Conservation (phyloP, 106 monocot species). For the Dioscorea zingiberensis region DNA sequence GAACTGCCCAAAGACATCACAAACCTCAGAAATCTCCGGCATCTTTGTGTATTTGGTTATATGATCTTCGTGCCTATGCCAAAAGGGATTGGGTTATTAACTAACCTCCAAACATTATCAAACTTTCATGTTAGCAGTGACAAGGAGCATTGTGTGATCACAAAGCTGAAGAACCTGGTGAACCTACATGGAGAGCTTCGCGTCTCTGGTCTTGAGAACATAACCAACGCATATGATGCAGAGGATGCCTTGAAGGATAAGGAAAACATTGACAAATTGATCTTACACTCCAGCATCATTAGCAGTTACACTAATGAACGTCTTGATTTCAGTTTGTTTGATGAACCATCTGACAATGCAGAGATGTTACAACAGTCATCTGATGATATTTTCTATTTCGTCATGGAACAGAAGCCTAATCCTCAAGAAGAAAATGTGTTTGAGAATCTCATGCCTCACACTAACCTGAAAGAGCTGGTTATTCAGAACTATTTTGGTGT, state of each 20-base stretch:
- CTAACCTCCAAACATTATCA: conserved; percentile 13
- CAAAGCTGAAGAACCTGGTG: conserved; percentile 10
- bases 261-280: conserved; percentile 1
- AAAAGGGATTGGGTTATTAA: conserved; percentile 9
- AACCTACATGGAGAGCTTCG: conserved; percentile 11
- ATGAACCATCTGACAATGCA: background rate
- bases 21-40: conserved; percentile 18
- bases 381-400: background rate
- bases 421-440: conserved; percentile 1
- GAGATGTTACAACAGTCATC: background rate
- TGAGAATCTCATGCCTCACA: conserved; percentile 12
- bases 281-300: background rate
- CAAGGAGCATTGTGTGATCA: background rate
- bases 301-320: background rate
- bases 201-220: conserved; percentile 12
- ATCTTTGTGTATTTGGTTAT: conserved; percentile 1
- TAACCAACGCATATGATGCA: conserved; percentile 7
- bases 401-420: background rate
- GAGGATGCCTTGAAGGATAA: conserved; percentile 5
- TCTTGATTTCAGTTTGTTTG: background rate
- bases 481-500: too few relatives aligned
- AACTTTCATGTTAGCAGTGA: conserved; percentile 8
- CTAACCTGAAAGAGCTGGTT: conserved; percentile 16
- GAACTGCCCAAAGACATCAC: conserved; percentile 9
- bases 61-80: background rate